A percentile compares a stretch with the other conserved stretches of the same genome.
phyloP scores from a whole-genome alignment of 2,329 filamentous ascomycete species.

The Exophiala sideris region DNA sequence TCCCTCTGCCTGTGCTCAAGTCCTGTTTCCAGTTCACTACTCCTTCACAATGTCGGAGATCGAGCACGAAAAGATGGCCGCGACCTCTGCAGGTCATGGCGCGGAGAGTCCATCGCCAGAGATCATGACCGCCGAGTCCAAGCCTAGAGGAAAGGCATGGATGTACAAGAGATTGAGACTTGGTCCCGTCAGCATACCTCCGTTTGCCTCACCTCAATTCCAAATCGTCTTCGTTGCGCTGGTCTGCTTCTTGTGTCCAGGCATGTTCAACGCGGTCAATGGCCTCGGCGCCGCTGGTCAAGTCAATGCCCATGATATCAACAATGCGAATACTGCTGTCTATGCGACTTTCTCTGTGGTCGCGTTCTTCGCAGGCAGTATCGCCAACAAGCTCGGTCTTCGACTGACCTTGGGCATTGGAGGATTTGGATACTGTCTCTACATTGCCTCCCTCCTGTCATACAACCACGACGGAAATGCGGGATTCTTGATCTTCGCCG shows the following conservation, averaged over 20 bases:
- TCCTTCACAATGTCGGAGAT: conserved; percentile 18
- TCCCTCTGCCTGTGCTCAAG: not conserved
- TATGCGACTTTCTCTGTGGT: conserved; percentile 64
- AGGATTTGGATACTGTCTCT: conserved; percentile 36
- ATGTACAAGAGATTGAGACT: conserved; percentile 64
- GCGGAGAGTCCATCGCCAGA: conserved; percentile 19
- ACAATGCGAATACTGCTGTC: conserved; percentile 66
- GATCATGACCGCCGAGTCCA: conserved; percentile 4
- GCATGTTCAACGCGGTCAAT: conserved; percentile 67
- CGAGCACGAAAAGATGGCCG: conserved; percentile 24
- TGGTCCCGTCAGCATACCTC: conserved; percentile 54
- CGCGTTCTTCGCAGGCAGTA: conserved; percentile 52
- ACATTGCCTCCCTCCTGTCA: conserved; percentile 38
- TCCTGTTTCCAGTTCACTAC: not conserved
- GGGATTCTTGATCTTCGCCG: conserved; percentile 40
- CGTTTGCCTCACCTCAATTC: conserved; percentile 70
- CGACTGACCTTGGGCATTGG: conserved; percentile 32
- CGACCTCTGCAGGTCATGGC: conserved; percentile 12
- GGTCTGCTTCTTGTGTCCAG: conserved; percentile 69
- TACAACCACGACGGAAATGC: conserved; percentile 40
- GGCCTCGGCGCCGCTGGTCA: conserved; percentile 65
- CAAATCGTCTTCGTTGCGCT: conserved; percentile 70
- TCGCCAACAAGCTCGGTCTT: conserved; percentile 34
- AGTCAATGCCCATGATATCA: conserved; percentile 55
- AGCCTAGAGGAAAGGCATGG: conserved; percentile 48